Percentiles rank a stretch among this genome's conserved stretches.
Conservation (phyloP, 441 rosid genomes). For the Populus hybrid region DNA sequence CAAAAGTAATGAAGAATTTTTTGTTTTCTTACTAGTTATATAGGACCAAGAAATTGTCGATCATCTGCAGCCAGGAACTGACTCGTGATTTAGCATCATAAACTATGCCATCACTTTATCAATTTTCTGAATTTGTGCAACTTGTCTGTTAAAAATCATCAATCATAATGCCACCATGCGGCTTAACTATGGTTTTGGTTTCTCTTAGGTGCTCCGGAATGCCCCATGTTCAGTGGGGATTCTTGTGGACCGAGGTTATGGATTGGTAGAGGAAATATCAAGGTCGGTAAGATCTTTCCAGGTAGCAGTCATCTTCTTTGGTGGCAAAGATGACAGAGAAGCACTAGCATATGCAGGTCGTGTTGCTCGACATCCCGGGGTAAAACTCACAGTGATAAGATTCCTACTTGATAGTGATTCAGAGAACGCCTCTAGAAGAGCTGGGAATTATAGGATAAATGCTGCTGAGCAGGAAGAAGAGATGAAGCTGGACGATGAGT, state of each 20-base stretch:
- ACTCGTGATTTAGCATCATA: too few species aligned
- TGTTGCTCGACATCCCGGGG: slow-evolving; percentile 69
- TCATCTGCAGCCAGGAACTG: too few species aligned
- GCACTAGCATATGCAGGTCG: slow-evolving; percentile 77
- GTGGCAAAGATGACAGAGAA: slow-evolving; percentile 90
- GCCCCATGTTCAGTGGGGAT: slow-evolving; percentile 92
- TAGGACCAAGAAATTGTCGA: too few species aligned
- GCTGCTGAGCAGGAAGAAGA: slow-evolving; percentile 71
- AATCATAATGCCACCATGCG: neutral
- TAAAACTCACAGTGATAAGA: slow-evolving; percentile 74
- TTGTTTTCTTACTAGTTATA: too few species aligned
- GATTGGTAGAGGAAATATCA: slow-evolving; percentile 46
- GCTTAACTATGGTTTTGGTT: slow-evolving; percentile 8
- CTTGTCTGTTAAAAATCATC: neutral
- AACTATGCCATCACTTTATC: too few species aligned
- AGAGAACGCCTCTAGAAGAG: slow-evolving; percentile 52
- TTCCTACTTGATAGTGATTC: slow-evolving; percentile 59
- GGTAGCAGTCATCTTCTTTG: slow-evolving; percentile 83
- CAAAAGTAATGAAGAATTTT: too few species aligned
- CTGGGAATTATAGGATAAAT: slow-evolving; percentile 45
- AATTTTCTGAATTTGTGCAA: neutral
- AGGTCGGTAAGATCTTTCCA: slow-evolving; percentile 35
- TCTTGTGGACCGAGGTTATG: slow-evolving; percentile 79
- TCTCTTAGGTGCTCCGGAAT: slow-evolving; percentile 59
- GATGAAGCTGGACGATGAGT: slow-evolving; percentile 93